Evolutionary conservation across 257 asterid species (phyloP).

Genomic region (Leptodermis oblonga): DNA sequence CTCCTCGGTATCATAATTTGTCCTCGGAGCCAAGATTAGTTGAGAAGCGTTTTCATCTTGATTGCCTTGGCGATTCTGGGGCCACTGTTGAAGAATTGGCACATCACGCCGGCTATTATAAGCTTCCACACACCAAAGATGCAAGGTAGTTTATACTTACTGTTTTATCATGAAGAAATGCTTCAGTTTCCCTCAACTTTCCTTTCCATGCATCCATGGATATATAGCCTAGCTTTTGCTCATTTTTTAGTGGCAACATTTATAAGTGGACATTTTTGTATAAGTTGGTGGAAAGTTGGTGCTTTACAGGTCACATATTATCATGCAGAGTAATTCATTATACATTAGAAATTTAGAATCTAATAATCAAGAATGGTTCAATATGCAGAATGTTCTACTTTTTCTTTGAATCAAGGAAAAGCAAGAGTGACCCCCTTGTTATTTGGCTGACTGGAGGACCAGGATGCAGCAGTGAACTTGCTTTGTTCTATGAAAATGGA

Average conservation of each 20-base stretch:
- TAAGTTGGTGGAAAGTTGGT: background rate
- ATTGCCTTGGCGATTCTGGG: constrained; percentile 23
- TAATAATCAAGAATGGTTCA: background rate
- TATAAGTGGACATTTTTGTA: background rate
- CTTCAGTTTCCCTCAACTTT: background rate
- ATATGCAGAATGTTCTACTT: constrained; percentile 74
- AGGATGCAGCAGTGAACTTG: constrained; percentile 72
- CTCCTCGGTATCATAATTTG: background rate
- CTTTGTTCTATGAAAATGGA: constrained; percentile 78
- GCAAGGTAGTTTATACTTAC: constrained; percentile 39
- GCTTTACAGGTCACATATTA: too few species aligned
- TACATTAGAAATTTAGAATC: too few species aligned
- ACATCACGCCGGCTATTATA: constrained; percentile 46
- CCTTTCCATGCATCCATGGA: background rate
- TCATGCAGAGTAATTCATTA: too few species aligned
- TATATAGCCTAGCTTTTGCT: background rate
- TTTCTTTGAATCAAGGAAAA: constrained; percentile 66
- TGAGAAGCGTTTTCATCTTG: constrained; percentile 27
- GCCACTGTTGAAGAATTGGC: constrained; percentile 30
- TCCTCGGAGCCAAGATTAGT: constrained; percentile 17
- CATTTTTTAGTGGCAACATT: background rate
- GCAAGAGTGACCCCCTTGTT: constrained; percentile 53
- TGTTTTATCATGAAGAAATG: background rate
- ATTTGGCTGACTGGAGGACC: constrained; percentile 88
- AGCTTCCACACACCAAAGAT: constrained; percentile 32